Evolutionary conservation across 306 rosid genomes (phyloP), one percentile per base, ranked within the genome.

Genomic region (Comarum palustre): DNA sequence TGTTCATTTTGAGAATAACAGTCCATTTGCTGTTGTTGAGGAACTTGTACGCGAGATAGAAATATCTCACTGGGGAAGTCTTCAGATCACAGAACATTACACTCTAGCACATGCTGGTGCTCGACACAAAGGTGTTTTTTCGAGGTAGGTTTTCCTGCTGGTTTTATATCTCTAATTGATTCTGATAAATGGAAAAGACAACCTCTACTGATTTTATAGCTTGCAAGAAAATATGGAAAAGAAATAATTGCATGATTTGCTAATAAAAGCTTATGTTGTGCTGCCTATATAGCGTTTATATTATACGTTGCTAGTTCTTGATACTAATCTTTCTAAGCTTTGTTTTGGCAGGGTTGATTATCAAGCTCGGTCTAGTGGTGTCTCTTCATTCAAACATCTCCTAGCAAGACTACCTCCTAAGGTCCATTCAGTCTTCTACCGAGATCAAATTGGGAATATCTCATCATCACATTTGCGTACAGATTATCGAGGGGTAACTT

Each of bases 31-130:
- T 43, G 88, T 88, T 57, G 96, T 91, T 79, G 99, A 94, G 95
- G 99, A 91, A 82, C 93, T 94, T 54, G 96, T 88, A 72, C 99
- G 97, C 2, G 99, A 91, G 84, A 86, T 94, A 72, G 99, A 94
- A 82, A 86, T 94, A 85, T 94, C 99, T 85, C 99, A 94, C 79
- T 91, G 99, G 99, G 99, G 99, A 60, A 91, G 69, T 81, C 17
- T 94, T 69, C 97, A 88, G 78, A 80, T 94, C 84, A 94, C 92
- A 3, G 97, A 94, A 89, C 86, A 83, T 76, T 94, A 94, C 77
- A 87, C 59, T 67, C 71, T 94, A 83, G 86, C 66, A 66, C 95
- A 91, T 79, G 90, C 90, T 8, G 99, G 99, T 67, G 99, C 99
- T 76, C 86, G 84, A 32, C 99, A 94, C 78, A 94, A 89, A 82